Evolutionary conservation across 75 land plant species (phyloP).

Genomic region (Cunninghamia lanceolata): DNA sequence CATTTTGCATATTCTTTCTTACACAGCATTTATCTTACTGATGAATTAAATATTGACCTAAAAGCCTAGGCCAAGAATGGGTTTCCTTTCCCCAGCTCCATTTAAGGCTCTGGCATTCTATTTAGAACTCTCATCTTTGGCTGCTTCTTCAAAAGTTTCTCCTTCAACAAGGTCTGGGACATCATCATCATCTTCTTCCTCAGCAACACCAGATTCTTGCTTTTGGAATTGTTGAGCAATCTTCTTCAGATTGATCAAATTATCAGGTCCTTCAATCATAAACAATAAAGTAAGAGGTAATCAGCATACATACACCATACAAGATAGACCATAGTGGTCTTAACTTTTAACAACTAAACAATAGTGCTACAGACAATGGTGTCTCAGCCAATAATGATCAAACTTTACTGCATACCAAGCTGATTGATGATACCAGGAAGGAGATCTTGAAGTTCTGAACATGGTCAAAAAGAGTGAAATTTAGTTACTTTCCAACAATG

Average conservation of each 20-base stretch:
- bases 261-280: constrained; percentile 34
- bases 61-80: background rate
- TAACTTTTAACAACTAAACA: background rate
- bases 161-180: constrained; percentile 52
- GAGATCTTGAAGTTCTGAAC: constrained; percentile 27
- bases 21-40: background rate
- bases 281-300: background rate
- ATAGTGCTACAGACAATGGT: background rate
- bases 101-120: background rate
- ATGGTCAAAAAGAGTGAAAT: background rate
- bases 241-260: constrained; percentile 44
- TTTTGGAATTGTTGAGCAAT: constrained; percentile 49
- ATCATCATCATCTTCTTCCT: constrained; percentile 47
- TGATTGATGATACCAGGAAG: constrained; percentile 31
- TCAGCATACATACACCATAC: background rate
- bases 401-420: constrained; percentile 15
- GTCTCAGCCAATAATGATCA: background rate
- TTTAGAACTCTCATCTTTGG: constrained; percentile 24
- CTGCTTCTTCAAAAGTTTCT: constrained; percentile 49
- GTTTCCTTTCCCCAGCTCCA: background rate
- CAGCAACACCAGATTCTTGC: constrained; percentile 15
- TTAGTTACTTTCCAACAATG: background rate
- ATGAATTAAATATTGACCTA: background rate
- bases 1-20: background rate
- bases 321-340: background rate